These are phyloP conservation scores for Lipomyces chichibuensis DNA, from an alignment of 805 yeast species.

Conservation along the genomic window DNA sequence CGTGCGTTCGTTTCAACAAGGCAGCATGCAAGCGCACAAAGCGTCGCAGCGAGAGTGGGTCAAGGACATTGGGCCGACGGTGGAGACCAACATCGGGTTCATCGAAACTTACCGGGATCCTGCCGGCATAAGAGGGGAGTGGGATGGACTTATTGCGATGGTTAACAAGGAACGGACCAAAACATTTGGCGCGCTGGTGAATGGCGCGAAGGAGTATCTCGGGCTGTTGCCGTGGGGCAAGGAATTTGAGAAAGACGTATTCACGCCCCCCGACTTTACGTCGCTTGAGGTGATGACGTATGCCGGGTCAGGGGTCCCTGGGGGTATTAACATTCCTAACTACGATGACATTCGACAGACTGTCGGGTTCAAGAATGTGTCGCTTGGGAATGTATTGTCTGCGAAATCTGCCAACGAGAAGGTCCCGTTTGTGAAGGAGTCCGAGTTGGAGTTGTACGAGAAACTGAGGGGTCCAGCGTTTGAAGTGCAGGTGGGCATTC, in stretches of 20 bases:
- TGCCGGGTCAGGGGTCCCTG: constrained; percentile 89
- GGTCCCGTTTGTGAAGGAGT: constrained; percentile 63
- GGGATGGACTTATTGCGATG: constrained; percentile 91
- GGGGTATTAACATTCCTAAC: constrained; percentile 91
- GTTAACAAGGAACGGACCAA: constrained; percentile 85
- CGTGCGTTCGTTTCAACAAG: constrained; percentile 71
- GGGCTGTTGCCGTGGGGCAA: constrained; percentile 74
- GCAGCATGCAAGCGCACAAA: constrained; percentile 83
- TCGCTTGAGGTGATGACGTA: constrained; percentile 86
- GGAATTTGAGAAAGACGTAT: constrained; percentile 77
- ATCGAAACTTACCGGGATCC: constrained; percentile 94
- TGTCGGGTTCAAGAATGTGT: constrained; percentile 85
- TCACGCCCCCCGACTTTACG: constrained; percentile 91
- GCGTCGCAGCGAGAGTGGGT: constrained; percentile 87
- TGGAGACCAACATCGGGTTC: constrained; percentile 83
- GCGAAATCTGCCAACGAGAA: constrained; percentile 72
- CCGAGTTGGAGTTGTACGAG: constrained; percentile 60
- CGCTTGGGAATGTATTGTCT: constrained; percentile 80
- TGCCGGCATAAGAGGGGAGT: constrained; percentile 87
- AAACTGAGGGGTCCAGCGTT: constrained; percentile 69
- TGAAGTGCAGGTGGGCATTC: constrained; percentile 93
- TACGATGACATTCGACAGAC: constrained; percentile 86
- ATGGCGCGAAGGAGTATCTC: constrained; percentile 66
- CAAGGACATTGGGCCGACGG: constrained; percentile 76
- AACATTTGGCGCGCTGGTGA: constrained; percentile 72